Base-by-base conservation (phyloP, 352 stramenopile species). In the Phytophthora cryptogea region DNA sequence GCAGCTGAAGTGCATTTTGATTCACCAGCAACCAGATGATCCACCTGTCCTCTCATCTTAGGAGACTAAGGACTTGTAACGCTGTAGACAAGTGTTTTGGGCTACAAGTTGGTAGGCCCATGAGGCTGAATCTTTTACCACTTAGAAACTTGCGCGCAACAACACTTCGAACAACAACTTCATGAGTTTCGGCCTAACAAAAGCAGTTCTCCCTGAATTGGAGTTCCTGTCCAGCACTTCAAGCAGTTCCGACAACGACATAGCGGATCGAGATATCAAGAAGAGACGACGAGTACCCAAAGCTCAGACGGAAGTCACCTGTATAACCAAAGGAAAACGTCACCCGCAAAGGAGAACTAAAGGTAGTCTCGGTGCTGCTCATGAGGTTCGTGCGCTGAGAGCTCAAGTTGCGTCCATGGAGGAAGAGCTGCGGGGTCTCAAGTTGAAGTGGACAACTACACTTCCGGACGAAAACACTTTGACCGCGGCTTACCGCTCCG, bases 371-470 rank as follows among this genome's bases (percentile, higher is more conserved):
- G 2, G 20, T 23, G 54, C 49, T 4, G 66, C 59, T 2, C 59
- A 73, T n/a, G 66, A 78, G 23, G 59, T 78, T 20, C 65, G 62
- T 9, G 50, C 61, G 23, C 47, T 78, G 20, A 55, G 66, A 42
- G 54, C 54, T 17, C 61, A 75, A 59, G 70, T 74, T 11, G 61
- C 61, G 8, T 47, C 40, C 3, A 70, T 78, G 61, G 66, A 72
- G 30, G 48, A 70, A n/a, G 41, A 75, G 14, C 54, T 78, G 0
- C 53, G 54, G 13, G 47, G 28, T 3, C 63, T 78, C 4, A 41
- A 61, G 49, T 35, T 44, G 23, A 68, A 68, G 32, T 78, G 70
- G 70, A n/a, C 49, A 0, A 41, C 54, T 1, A 23, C 63, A n/a
- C 17, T 70, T 11, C 57, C 54, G 0, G 62, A 75, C 23, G n/a